Base-by-base conservation (phyloP, 2,329 filamentous ascomycete genomes). In the Cladosporium sp. region DNA sequence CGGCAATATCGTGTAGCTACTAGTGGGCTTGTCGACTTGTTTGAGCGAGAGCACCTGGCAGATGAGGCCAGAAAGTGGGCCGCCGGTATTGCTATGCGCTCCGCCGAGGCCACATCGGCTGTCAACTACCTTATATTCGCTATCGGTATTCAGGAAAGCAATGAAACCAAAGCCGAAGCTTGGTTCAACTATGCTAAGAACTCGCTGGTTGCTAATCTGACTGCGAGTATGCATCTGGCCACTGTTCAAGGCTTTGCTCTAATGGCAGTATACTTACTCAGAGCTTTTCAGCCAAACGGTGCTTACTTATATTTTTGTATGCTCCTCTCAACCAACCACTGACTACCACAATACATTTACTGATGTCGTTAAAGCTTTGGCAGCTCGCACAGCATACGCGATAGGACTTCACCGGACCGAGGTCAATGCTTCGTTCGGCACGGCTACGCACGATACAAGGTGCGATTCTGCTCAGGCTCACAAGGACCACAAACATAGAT, bases 391-490 rank as follows among this genome's bases (percentile, higher is more conserved):
- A 14, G 81, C 82, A 1, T 85, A 84, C 67, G 82, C 83, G 1
- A 80, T 85, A 28, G 83, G 83, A 1, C 76, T 85, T 26, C 83
- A 85, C 69, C 75, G 83, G 5, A 83, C 80, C 31, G 83, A 84
- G 70, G 82, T 83, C 14, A 84, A 83, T 65, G 80, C 80, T 31
- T 77, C 82, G 1, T 84, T 83, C 67, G 82, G 81, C 33, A 70
- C 72, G 1, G 72, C 78, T 2, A 79, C 80, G 53, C 76, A 78
- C 18, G 52, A 64, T 1, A 46, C 65, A 37, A 62, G 67, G 67
- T 66, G 44, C 31, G 46, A 58, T 21, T 21, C 10, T 46, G 18
- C n/a, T n/a, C 40, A 23, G n/a, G n/a, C 40, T 21, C 8, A 4
- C n/a, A 21, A 21, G 40, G n/a, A 10, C 10, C 21, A 23, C n/a